phyloP scores from a whole-genome alignment of 768 basidiomycete genomes.

The Auricularia heimuer region DNA sequence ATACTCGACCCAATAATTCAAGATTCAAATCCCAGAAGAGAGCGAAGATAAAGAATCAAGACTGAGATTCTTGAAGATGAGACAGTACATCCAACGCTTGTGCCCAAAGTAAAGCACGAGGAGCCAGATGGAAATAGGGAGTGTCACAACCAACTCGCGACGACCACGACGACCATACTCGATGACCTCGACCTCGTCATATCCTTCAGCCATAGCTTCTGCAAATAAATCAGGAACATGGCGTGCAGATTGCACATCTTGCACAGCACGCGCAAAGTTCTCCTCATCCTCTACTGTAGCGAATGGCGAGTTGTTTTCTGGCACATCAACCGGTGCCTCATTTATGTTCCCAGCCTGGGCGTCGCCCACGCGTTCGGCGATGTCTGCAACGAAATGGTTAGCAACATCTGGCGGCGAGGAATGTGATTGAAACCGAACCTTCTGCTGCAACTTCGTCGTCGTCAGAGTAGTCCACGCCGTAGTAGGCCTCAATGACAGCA shows the following conservation, averaged over 20 bases:
- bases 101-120: neutral
- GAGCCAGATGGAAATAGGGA: neutral
- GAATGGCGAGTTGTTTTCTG: neutral
- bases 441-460: neutral
- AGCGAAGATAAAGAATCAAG: too few relatives aligned
- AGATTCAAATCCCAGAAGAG: too few relatives aligned
- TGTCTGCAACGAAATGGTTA: neutral
- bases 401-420: neutral
- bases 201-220: neutral
- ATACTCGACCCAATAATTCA: too few relatives aligned
- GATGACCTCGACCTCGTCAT: neutral
- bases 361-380: neutral
- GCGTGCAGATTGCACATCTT: neutral
- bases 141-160: neutral
- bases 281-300: neutral
- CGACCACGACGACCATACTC: neutral
- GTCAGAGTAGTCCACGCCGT: neutral
- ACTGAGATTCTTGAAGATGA: too few relatives aligned
- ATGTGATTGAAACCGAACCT: neutral
- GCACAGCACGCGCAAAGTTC: neutral
- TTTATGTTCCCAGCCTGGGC: neutral
- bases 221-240: neutral
- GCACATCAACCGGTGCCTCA: neutral
- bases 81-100: neutral
- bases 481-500: slow-evolving; percentile 7